Evolutionary conservation across 2,329 filamentous ascomycete species (phyloP).

Genomic region (Colletotrichum tabaci): DNA sequence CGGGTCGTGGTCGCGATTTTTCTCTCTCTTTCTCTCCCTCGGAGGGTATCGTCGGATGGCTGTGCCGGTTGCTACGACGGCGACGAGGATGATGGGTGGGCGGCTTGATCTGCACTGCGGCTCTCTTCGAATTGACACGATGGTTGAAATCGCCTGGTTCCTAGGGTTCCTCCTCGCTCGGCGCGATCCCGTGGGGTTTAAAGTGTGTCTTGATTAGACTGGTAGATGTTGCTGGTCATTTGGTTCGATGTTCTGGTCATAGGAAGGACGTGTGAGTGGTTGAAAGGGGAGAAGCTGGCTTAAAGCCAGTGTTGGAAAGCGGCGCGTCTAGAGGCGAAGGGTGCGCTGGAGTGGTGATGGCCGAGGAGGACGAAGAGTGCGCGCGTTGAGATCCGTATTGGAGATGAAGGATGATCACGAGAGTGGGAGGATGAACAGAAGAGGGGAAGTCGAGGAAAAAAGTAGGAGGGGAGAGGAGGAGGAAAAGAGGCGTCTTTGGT

Average conservation of each 20-base stretch:
- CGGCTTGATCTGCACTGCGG: slow-evolving; percentile 50
- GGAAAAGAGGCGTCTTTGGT: slow-evolving; percentile 32
- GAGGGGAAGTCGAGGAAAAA: slow-evolving; percentile 40
- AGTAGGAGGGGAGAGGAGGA: slow-evolving; percentile 39
- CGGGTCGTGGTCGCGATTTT: slow-evolving; percentile 50
- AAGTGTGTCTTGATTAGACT: slow-evolving; percentile 70
- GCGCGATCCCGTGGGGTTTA: slow-evolving; percentile 78
- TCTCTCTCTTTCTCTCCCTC: slow-evolving; percentile 37
- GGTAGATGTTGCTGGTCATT: slow-evolving; percentile 47
- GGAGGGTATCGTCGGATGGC: slow-evolving; percentile 42
- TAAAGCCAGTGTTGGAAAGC: slow-evolving; percentile 39
- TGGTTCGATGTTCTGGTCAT: slow-evolving; percentile 45
- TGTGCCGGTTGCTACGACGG: slow-evolving; percentile 40
- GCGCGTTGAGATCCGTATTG: slow-evolving; percentile 46
- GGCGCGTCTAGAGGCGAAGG: slow-evolving; percentile 41
- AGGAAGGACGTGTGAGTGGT: slow-evolving; percentile 44
- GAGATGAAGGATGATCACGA: slow-evolving; percentile 49
- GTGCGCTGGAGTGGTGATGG: slow-evolving; percentile 48
- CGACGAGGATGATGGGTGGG: slow-evolving; percentile 47
- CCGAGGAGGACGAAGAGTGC: slow-evolving; percentile 42
- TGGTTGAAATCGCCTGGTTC: slow-evolving; percentile 72
- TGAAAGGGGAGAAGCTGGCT: slow-evolving; percentile 48
- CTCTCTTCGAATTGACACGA: slow-evolving; percentile 60
- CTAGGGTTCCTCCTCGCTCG: slow-evolving; percentile 63
- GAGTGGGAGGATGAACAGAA: slow-evolving; percentile 34